These are phyloP conservation scores for Parasarocladium wereldwijsianum DNA, from an alignment of 2,329 filamentous ascomycete genomes.

Conservation along the genomic window DNA sequence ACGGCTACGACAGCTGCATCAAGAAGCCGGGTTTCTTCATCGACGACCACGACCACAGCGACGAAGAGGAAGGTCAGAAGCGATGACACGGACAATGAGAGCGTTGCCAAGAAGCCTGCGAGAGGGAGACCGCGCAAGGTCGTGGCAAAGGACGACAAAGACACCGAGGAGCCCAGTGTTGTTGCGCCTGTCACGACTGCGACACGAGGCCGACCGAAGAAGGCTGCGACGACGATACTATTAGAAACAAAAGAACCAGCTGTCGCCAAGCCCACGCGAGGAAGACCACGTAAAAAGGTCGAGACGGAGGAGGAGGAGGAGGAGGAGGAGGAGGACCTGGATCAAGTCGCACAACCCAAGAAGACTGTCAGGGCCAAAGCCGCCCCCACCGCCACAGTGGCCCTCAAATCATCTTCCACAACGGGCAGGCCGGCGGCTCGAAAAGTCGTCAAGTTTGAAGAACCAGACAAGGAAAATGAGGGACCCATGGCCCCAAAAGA, in stretches of 20 bases:
- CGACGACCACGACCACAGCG: constrained; percentile 20
- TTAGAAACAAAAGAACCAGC: constrained; percentile 12
- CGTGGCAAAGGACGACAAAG: neutral
- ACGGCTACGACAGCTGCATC: constrained; percentile 16
- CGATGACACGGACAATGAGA: constrained; percentile 37
- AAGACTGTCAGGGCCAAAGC: constrained; percentile 14
- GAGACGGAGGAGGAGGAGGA: constrained; percentile 11
- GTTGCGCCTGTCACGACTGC: constrained; percentile 4
- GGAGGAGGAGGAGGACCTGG: constrained; percentile 7
- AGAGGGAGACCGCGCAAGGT: constrained; percentile 18
- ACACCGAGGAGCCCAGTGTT: neutral
- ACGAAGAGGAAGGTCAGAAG: constrained; percentile 35
- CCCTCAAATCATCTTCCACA: constrained; percentile 12
- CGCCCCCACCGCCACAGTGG: constrained; percentile 17
- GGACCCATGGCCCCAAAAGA: constrained; percentile 19
- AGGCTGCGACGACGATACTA: constrained; percentile 11
- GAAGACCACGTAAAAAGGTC: constrained; percentile 26
- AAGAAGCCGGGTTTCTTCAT: no score
- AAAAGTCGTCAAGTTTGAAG: constrained; percentile 50
- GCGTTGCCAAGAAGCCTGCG: constrained; percentile 22
- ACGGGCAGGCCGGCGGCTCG: constrained; percentile 31
- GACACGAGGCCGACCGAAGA: constrained; percentile 14
- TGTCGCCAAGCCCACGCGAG: constrained; percentile 22
- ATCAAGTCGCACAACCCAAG: constrained; percentile 13
- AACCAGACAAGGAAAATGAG: constrained; percentile 50